Conservation (phyloP, 2,329 filamentous ascomycete species). For the Sclerotinia sclerotiorum region DNA sequence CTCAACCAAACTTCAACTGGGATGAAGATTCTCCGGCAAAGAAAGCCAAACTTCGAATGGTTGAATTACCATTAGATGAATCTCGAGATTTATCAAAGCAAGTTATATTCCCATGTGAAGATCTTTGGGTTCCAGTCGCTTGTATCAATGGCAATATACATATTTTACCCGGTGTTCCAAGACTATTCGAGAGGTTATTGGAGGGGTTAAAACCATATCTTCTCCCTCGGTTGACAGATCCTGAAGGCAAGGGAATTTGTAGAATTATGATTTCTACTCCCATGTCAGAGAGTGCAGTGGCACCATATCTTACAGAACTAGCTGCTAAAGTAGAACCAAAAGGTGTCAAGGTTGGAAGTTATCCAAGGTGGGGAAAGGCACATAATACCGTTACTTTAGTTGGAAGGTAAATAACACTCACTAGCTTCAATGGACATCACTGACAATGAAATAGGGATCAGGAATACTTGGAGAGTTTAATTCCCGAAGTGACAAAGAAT, state of each 20-base stretch:
- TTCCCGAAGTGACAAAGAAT: slow-evolving; percentile 73
- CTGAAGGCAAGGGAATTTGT: slow-evolving; percentile 76
- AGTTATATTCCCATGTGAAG: slow-evolving; percentile 73
- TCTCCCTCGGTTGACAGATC: slow-evolving; percentile 70
- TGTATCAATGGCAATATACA: slow-evolving; percentile 93
- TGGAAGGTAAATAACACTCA: slow-evolving; percentile 48
- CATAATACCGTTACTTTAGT: slow-evolving; percentile 90
- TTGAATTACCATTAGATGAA: slow-evolving; percentile 76
- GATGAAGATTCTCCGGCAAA: slow-evolving; percentile 75
- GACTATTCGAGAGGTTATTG: slow-evolving; percentile 75
- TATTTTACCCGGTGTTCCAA: slow-evolving; percentile 86
- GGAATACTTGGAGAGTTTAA: slow-evolving; percentile 74
- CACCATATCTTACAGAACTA: slow-evolving; percentile 77
- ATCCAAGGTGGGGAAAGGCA: slow-evolving; percentile 87
- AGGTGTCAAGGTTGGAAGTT: slow-evolving; percentile 92
- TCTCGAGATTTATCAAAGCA: slow-evolving; percentile 65
- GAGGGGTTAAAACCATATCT: slow-evolving; percentile 72
- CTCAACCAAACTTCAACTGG: slow-evolving; percentile 78
- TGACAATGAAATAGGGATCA: slow-evolving; percentile 54
- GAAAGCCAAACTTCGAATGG: slow-evolving; percentile 86
- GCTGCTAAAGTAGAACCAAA: slow-evolving; percentile 69
- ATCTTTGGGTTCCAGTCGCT: slow-evolving; percentile 86
- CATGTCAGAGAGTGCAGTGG: slow-evolving; percentile 80
- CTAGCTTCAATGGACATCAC: neutral
- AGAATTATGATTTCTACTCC: slow-evolving; percentile 85